Conservation (phyloP, 2,329 filamentous ascomycete species). For the Pyricularia sp. region DNA sequence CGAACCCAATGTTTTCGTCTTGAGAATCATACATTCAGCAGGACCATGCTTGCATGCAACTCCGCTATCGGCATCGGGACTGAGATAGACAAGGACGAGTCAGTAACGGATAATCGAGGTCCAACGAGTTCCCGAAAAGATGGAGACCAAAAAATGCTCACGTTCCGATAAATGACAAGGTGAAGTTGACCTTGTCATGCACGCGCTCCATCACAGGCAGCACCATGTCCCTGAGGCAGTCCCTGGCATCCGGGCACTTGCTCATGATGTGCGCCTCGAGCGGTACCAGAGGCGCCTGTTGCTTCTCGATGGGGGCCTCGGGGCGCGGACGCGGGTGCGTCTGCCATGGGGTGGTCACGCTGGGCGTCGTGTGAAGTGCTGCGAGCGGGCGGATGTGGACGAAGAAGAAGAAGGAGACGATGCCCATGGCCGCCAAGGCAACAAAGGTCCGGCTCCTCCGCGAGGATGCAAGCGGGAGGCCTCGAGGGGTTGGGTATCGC, state of each 20-base stretch:
- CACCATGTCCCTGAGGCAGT: constrained; percentile 72
- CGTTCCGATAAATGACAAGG: constrained; percentile 80
- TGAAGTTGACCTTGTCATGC: constrained; percentile 81
- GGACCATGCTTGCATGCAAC: constrained; percentile 86
- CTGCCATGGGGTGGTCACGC: neutral
- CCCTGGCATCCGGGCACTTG: constrained; percentile 87
- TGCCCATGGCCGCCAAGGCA: constrained; percentile 7
- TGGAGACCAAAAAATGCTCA: constrained; percentile 27
- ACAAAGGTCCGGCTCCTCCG: constrained; percentile 7
- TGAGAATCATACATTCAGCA: constrained; percentile 51
- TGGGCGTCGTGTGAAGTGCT: constrained; percentile 2
- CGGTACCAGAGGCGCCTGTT: constrained; percentile 43
- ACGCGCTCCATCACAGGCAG: constrained; percentile 80
- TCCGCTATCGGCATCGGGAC: constrained; percentile 65
- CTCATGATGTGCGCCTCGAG: constrained; percentile 94
- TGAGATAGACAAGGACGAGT: constrained; percentile 21
- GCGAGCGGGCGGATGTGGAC: constrained; percentile 7
- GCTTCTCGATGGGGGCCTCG: neutral
- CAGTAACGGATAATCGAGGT: neutral
- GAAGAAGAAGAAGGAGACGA: constrained; percentile 8
- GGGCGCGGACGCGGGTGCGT: constrained; percentile 7
- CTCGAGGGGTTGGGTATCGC: constrained; percentile 5
- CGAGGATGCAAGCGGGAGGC: constrained; percentile 1
- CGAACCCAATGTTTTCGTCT: neutral
- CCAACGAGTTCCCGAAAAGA: neutral